Evolutionary conservation across 805 yeast genomes (phyloP).

Genomic region (Starmerella lactis-condensi): DNA sequence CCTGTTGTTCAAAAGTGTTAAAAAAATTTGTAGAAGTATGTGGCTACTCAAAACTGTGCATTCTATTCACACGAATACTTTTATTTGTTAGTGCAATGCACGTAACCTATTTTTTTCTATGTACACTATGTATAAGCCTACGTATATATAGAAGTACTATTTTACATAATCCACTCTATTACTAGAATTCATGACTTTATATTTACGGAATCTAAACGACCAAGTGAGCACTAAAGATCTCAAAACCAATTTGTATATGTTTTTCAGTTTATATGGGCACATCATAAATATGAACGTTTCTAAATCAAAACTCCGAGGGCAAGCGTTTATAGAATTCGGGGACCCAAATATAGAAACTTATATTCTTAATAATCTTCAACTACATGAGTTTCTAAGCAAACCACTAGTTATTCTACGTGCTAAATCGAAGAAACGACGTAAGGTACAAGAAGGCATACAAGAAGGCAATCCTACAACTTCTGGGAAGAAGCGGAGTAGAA

Average conservation of each 20-base stretch:
- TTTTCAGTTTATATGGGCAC: slow-evolving; percentile 25
- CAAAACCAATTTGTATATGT: slow-evolving; percentile 21
- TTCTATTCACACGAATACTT: no score
- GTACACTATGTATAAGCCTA: no score
- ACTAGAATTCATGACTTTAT: slow-evolving; percentile 19
- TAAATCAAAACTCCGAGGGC: slow-evolving; percentile 28
- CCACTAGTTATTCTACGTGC: slow-evolving; percentile 21
- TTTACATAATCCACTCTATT: no score
- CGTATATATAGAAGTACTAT: no score
- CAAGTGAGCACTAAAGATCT: slow-evolving; percentile 22
- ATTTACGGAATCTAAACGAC: slow-evolving; percentile 25
- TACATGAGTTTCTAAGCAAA: slow-evolving; percentile 22
- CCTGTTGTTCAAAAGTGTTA: no score
- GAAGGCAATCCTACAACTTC: not conserved
- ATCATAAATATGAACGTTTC: slow-evolving; percentile 23
- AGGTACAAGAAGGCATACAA: no score
- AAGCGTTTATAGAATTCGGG: slow-evolving; percentile 26
- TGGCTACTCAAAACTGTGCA: no score
- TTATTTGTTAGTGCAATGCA: no score
- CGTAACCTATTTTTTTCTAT: no score
- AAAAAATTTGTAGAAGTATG: no score
- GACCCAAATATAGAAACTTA: slow-evolving; percentile 18
- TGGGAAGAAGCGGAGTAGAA: no score
- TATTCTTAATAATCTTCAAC: slow-evolving; percentile 21
- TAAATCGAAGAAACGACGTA: no score